These are phyloP conservation scores for Ustilago shanxiensis DNA, from an alignment of 1,284 basidiomycete species.

Conservation along the genomic window DNA sequence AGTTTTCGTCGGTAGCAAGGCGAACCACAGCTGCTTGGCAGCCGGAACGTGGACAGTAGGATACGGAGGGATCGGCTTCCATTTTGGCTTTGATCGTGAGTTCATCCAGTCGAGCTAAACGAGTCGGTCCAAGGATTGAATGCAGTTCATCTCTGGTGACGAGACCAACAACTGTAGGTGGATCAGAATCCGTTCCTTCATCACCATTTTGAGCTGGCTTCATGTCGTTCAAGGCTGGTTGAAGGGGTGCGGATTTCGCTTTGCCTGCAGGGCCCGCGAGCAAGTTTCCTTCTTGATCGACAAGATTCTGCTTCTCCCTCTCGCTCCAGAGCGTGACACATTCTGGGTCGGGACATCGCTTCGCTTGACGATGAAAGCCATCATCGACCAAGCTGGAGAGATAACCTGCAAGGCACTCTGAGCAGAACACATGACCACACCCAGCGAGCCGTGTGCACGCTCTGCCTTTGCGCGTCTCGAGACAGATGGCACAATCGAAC, in stretches of 20 bases:
- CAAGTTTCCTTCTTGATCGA: slow-evolving; percentile 44
- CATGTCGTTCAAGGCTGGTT: not conserved
- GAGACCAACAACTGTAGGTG: slow-evolving; percentile 16
- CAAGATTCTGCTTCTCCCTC: slow-evolving; percentile 43
- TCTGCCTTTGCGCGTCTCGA: slow-evolving; percentile 50
- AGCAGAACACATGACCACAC: slow-evolving; percentile 57
- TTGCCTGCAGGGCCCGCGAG: slow-evolving; percentile 4
- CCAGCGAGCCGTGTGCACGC: slow-evolving; percentile 35
- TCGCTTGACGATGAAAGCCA: slow-evolving; percentile 47
- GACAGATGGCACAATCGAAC: slow-evolving; percentile 56
- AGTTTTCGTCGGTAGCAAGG: slow-evolving; percentile 41
- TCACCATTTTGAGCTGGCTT: not conserved
- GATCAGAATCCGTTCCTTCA: not conserved
- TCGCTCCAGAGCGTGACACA: slow-evolving; percentile 46
- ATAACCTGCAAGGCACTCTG: slow-evolving; percentile 45
- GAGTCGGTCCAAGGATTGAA: slow-evolving; percentile 24
- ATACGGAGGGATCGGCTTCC: slow-evolving; percentile 53
- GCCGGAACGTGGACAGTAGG: slow-evolving; percentile 47
- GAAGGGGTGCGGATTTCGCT: not conserved
- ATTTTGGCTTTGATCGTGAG: slow-evolving; percentile 44
- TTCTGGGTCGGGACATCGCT: slow-evolving; percentile 51
- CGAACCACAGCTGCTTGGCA: slow-evolving; percentile 48
- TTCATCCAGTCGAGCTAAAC: slow-evolving; percentile 31
- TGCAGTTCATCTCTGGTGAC: slow-evolving; percentile 36
- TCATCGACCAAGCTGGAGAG: slow-evolving; percentile 48